A percentile compares a stretch with the other conserved stretches of the same genome.
These are phyloP conservation scores for Sugiyamaella japonica DNA, from an alignment of 1,139 yeast species.

Conservation along the genomic window DNA sequence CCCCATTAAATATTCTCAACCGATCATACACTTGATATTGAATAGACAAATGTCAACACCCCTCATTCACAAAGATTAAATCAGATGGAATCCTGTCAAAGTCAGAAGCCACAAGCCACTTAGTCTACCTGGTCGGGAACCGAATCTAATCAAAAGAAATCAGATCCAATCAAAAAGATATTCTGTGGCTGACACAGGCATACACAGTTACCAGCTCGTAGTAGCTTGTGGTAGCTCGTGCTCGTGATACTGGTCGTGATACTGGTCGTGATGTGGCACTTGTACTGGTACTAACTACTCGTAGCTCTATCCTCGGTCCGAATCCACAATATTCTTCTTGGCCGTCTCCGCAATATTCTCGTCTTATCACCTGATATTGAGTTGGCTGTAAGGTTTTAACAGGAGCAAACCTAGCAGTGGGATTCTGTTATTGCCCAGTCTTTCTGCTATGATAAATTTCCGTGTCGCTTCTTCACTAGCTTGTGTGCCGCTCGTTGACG, in stretches of 20 bases:
- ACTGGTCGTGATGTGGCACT: no score
- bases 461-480: neutral
- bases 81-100: no score
- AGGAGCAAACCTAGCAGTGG: no score
- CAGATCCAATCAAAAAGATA: neutral
- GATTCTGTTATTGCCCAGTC: neutral
- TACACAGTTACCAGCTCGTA: no score
- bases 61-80: neutral
- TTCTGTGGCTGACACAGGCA: no score
- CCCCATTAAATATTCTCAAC: constrained; percentile 10
- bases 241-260: no score
- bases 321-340: neutral
- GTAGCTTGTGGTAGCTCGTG: no score
- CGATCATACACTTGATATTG: neutral
- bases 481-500: neutral
- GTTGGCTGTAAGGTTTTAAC: neutral
- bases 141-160: neutral
- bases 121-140: neutral
- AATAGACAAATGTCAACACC: neutral
- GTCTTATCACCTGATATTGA: neutral
- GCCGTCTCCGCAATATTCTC: neutral
- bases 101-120: neutral
- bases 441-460: neutral
- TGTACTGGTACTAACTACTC: no score
- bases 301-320: neutral